Conservation (phyloP, 164 flowering plant genomes). For the Aristolochia contorta region DNA sequence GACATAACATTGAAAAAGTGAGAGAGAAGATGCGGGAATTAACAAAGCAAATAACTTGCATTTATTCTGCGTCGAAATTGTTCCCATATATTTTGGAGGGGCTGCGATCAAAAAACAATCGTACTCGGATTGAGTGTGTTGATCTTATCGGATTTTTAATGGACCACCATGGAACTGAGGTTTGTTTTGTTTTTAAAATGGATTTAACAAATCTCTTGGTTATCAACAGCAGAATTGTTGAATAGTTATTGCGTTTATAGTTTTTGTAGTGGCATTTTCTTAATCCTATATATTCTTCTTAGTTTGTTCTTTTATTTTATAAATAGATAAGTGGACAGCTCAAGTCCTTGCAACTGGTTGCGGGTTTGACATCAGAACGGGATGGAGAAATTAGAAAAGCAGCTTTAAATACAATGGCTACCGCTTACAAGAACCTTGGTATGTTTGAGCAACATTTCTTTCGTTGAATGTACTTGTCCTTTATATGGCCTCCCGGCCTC, state of each 20-base stretch:
- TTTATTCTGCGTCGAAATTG: conserved; percentile 65
- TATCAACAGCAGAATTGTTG: too few species aligned
- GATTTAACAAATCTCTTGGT: too few species aligned
- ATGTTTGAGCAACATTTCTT: conserved; percentile 10
- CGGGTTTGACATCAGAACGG: conserved; percentile 90
- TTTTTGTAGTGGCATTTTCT: too few species aligned
- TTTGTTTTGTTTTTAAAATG: neutral
- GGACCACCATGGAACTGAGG: conserved; percentile 48
- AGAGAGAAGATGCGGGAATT: conserved; percentile 90
- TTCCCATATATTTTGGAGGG: conserved; percentile 91
- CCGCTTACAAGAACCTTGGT: conserved; percentile 95
- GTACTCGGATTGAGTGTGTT: conserved; percentile 85
- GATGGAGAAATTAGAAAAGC: conserved; percentile 98
- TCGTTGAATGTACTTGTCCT: too few species aligned
- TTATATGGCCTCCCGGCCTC: neutral
- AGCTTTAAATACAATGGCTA: conserved; percentile 79
- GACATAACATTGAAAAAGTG: conserved; percentile 94
- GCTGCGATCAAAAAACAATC: conserved; percentile 85
- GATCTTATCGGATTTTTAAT: conserved; percentile 80
- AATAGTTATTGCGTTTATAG: too few species aligned
- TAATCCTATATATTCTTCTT: neutral
- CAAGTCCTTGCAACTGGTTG: conserved; percentile 86
- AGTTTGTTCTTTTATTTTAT: neutral
- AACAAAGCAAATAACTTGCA: conserved; percentile 54
- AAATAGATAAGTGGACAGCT: conserved; percentile 75